Percentiles rank a stretch among this genome's conserved stretches.
These are phyloP conservation scores for Daucus carota DNA, from an alignment of 129 eudicot genomes.

Conservation along the genomic window DNA sequence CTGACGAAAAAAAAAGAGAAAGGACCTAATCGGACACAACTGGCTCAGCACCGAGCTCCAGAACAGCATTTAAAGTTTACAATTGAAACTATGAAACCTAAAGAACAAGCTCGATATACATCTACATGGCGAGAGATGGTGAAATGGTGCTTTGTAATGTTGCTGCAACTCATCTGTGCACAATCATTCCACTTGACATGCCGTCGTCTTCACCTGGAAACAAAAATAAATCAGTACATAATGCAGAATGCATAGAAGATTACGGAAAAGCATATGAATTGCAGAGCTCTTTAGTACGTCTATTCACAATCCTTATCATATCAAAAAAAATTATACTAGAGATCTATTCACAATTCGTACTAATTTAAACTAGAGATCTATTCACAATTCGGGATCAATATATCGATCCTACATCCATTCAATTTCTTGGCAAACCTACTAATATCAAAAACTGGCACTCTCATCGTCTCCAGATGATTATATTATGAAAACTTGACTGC, in stretches of 20 bases:
- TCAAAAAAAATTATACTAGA: too few relatives aligned
- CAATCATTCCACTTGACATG: neutral
- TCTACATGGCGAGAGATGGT: neutral
- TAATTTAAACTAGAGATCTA: too few relatives aligned
- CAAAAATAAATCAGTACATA: neutral
- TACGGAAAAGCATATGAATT: neutral
- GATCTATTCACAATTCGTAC: too few relatives aligned
- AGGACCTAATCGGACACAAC: neutral
- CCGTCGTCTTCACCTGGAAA: neutral
- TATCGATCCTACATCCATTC: neutral
- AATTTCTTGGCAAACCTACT: neutral
- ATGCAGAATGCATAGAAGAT: neutral
- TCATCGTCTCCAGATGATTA: neutral
- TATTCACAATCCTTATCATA: too few relatives aligned
- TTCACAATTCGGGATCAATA: neutral
- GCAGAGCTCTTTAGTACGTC: neutral
- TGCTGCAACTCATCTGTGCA: neutral
- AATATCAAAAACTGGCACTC: neutral
- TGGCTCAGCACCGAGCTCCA: neutral
- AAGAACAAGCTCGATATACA: neutral
- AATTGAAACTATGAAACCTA: neutral
- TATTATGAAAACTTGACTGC: neutral
- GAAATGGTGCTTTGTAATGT: neutral
- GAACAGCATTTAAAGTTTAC: neutral
- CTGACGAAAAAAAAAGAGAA: neutral